Evolutionary conservation across 306 rosid genomes (phyloP).

Genomic region (Ammopiptanthus mongolicus): DNA sequence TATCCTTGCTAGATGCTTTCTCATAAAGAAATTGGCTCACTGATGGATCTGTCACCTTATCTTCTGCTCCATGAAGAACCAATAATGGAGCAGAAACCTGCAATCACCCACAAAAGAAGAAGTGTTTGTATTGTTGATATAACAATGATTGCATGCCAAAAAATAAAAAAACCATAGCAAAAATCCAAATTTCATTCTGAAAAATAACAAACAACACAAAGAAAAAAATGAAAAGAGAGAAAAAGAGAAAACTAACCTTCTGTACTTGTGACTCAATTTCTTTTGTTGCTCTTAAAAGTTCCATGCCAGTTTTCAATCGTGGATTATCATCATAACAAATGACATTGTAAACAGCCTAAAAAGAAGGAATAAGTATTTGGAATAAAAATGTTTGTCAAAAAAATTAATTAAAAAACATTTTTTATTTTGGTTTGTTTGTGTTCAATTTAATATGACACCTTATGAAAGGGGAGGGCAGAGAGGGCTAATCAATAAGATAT

Average conservation of each 20-base stretch:
- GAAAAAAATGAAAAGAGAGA: background rate
- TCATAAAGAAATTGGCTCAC: conserved; percentile 80
- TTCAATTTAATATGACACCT: background rate
- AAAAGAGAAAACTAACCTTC: conserved; percentile 39
- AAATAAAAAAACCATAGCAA: background rate
- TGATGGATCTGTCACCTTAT: conserved; percentile 72
- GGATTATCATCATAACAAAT: conserved; percentile 53
- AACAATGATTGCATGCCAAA: background rate
- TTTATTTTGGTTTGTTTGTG: background rate
- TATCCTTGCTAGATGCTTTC: conserved; percentile 63
- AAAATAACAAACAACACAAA: background rate
- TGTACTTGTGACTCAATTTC: conserved; percentile 62
- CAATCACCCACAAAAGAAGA: background rate
- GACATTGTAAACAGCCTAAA: conserved; percentile 77
- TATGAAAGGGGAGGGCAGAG: background rate
- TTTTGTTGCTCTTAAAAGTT: conserved; percentile 52
- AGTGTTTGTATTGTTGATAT: background rate
- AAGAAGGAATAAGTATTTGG: background rate
- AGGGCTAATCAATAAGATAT: background rate
- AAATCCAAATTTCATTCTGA: background rate
- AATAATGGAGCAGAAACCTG: conserved; percentile 76
- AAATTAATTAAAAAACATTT: background rate
- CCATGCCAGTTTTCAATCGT: conserved; percentile 71
- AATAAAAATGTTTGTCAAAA: background rate
- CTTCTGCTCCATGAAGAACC: conserved; percentile 84